Evolutionary conservation across 805 yeast species (phyloP), one percentile per base, ranked within the genome.

Genomic region (Cephaloascus fragrans): DNA sequence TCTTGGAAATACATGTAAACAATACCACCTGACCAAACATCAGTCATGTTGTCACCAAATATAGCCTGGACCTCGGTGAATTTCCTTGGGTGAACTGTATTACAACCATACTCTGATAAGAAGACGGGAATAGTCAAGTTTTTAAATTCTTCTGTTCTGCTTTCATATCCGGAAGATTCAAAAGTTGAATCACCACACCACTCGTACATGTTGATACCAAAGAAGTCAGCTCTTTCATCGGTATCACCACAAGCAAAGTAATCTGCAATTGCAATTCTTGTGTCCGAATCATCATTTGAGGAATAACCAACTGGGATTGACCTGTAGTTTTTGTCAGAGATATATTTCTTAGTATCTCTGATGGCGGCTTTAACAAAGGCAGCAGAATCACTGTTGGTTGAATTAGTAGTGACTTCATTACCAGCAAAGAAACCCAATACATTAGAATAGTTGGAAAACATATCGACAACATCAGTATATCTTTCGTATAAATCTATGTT

Each of bases 361-460:
- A 93, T 73, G 15, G 97, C 96, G 23, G 97, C 96, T 71, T 90
- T 93, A 41, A 93, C 95, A 61, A 80, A 90, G 2, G 97, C 87
- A 20, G 97, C 88, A 26, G 97, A 85, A 49, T 78, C 81, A 12
- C 97, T 84, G 61, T 86, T 89, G 37, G 87, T 65, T 34, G 62
- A 64, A 54, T 85, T 87, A 61, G 89, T 90, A 43, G 90, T 77
- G 39, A 93, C 97, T 71, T 90, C 98, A 62, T 93, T 93, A 44
- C 97, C 98, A 20, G 97, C 97, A 62, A 90, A 89, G 73, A 86
- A 89, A 2, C 97, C 98, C 46, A 90, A 69, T 16, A 86, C 75
- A 62, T 90, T 90, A 36, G 80, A 62, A 64, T 89, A 90, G 50
- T 73, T 68, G 42, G 78, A 75, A 67, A 93, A 75, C 48, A 73